These are phyloP conservation scores for Trypanosoma boissoni DNA, from an alignment of 208 protist species.

Conservation along the genomic window DNA sequence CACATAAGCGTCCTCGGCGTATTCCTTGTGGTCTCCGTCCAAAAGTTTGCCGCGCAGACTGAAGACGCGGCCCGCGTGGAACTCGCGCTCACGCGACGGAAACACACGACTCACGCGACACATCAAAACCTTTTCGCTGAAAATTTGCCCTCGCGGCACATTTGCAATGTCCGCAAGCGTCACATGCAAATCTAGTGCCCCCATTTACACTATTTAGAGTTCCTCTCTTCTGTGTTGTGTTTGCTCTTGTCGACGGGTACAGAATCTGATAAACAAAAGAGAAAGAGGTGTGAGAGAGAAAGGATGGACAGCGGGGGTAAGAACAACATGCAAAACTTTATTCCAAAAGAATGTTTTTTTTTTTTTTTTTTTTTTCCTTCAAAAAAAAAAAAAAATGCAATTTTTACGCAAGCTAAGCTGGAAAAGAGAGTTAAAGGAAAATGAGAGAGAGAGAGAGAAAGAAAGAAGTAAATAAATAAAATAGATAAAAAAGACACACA, in stretches of 20 bases:
- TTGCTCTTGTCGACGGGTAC: background rate
- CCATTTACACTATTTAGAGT: background rate
- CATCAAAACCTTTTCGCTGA: constrained; percentile 35
- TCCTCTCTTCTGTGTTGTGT: background rate
- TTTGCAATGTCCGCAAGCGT: constrained; percentile 34
- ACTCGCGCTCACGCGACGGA: constrained; percentile 51
- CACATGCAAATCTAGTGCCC: constrained; percentile 38
- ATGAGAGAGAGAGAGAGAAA: too few relatives aligned
- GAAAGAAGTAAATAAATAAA: constrained; percentile 4
- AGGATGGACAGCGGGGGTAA: background rate
- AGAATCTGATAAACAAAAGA: too few relatives aligned
- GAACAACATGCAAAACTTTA: background rate
- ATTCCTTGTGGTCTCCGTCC: constrained; percentile 9
- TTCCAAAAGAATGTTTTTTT: background rate
- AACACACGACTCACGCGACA: constrained; percentile 39
- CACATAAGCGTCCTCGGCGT: constrained; percentile 11
- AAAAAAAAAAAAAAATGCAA: constrained; percentile 10
- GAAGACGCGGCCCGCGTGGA: constrained; percentile 50
- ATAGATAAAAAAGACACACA: background rate
- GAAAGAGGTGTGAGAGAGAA: background rate
- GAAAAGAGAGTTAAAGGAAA: too few relatives aligned
- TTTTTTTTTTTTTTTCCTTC: constrained; percentile 4
- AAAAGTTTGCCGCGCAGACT: constrained; percentile 37
- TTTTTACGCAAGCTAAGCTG: too few relatives aligned
- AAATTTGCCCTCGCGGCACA: constrained; percentile 25